Percentiles rank a stretch among this genome's conserved stretches.
Conservation (phyloP, 345 rosid genomes). For the Firmiana major region DNA sequence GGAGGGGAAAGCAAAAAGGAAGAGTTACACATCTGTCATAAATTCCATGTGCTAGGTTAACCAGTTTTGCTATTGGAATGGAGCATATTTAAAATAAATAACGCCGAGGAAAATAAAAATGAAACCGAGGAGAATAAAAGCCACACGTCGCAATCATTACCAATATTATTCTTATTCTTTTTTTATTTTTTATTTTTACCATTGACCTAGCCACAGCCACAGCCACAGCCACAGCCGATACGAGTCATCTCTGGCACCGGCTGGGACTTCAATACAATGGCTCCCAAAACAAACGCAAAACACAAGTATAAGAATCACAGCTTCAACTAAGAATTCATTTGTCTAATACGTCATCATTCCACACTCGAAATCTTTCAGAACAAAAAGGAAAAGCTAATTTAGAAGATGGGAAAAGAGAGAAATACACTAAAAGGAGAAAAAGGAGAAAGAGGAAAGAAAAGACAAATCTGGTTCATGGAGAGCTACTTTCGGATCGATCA, state of each 20-base stretch:
- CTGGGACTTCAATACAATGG: conserved; percentile 4
- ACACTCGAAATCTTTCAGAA: background rate
- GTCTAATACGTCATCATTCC: conserved; percentile 3
- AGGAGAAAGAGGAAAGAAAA: background rate
- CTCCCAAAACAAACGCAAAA: background rate
- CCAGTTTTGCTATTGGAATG: background rate
- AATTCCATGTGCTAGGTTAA: background rate
- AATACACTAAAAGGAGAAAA: background rate
- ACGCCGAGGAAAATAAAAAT: background rate
- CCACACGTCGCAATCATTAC: background rate
- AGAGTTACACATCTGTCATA: background rate
- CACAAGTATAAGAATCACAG: background rate
- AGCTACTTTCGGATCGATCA: conserved; percentile 47
- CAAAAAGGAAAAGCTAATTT: background rate
- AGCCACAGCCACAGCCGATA: background rate
- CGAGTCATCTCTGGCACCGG: background rate
- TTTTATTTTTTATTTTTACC: background rate
- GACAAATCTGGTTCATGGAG: conserved; percentile 31
- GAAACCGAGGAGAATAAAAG: background rate
- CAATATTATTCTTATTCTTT: background rate
- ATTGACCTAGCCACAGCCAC: background rate
- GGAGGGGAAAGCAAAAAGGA: background rate
- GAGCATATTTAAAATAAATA: background rate
- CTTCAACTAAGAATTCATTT: background rate
- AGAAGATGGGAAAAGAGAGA: background rate